Conservation (phyloP, 306 rosid genomes). For the Cucurbita ficifolia region DNA sequence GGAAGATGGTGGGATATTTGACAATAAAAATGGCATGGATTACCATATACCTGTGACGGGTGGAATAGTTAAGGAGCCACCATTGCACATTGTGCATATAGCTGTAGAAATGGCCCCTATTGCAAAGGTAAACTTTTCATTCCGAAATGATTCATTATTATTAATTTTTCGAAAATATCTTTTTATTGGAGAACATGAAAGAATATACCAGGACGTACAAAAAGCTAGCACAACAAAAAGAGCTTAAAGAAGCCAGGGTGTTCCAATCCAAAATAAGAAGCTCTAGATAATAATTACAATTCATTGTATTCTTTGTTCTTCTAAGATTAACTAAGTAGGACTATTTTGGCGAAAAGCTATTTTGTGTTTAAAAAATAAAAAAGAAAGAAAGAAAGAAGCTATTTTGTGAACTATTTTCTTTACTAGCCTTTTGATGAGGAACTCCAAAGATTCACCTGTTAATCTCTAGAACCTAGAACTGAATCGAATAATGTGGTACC, state of each 20-base stretch:
- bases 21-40: constrained; percentile 75
- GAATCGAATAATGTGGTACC: not conserved
- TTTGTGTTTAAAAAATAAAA: not conserved
- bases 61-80: constrained; percentile 73
- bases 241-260: not conserved
- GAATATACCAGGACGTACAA: not conserved
- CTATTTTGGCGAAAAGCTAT: not conserved
- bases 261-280: not conserved
- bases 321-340: not conserved
- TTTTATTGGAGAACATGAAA: not conserved
- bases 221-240: not conserved
- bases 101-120: constrained; percentile 97
- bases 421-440: not conserved
- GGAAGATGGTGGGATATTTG: constrained; percentile 77
- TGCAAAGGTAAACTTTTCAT: constrained; percentile 53
- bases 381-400: not conserved
- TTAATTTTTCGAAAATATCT: not conserved
- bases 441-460: not conserved
- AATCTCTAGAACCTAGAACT: not conserved
- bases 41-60: constrained; percentile 83
- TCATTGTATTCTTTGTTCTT: not conserved
- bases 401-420: not conserved
- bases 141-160: not conserved
- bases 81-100: constrained; percentile 85
- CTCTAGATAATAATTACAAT: not conserved